Evolutionary conservation across 75 land plant species (phyloP).

Genomic region (Pinus taeda): DNA sequence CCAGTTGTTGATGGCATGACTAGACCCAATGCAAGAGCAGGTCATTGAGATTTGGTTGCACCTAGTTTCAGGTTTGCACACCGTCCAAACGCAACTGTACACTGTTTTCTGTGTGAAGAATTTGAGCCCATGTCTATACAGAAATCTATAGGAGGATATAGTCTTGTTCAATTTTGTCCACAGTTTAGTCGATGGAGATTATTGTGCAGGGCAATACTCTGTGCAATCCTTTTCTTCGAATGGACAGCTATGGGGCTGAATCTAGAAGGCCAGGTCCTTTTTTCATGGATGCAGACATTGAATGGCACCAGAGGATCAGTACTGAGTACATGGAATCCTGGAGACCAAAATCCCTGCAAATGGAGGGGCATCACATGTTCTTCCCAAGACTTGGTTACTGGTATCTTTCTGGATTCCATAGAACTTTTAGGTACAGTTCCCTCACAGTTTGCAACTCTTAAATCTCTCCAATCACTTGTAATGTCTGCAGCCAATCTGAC

Average conservation of each 20-base stretch:
- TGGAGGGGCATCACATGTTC: conserved; percentile 69
- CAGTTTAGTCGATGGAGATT: not conserved
- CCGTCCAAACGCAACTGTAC: not conserved
- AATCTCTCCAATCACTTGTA: conserved; percentile 39
- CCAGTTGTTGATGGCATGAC: not conserved
- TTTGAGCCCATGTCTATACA: conserved; percentile 8
- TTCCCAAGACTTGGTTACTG: conserved; percentile 21
- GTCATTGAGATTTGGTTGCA: not conserved
- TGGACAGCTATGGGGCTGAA: conserved; percentile 3
- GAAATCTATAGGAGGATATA: not conserved
- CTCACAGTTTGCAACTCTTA: conserved; percentile 29
- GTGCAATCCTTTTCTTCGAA: not conserved
- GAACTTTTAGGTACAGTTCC: conserved; percentile 50
- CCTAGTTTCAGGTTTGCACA: conserved; percentile 6
- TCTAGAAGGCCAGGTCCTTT: conserved; percentile 24
- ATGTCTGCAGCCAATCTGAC: conserved; percentile 68
- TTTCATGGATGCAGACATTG: conserved; percentile 37
- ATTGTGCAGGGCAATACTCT: not conserved
- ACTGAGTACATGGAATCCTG: conserved; percentile 44
- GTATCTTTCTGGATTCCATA: conserved; percentile 36
- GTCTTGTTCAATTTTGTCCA: not conserved
- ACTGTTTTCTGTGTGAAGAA: conserved; percentile 1
- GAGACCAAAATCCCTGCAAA: conserved; percentile 38
- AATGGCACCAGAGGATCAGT: conserved; percentile 16
- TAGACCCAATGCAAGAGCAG: not conserved